These are phyloP conservation scores for Solanum etuberosum DNA, from an alignment of 257 asterid species.

Conservation along the genomic window DNA sequence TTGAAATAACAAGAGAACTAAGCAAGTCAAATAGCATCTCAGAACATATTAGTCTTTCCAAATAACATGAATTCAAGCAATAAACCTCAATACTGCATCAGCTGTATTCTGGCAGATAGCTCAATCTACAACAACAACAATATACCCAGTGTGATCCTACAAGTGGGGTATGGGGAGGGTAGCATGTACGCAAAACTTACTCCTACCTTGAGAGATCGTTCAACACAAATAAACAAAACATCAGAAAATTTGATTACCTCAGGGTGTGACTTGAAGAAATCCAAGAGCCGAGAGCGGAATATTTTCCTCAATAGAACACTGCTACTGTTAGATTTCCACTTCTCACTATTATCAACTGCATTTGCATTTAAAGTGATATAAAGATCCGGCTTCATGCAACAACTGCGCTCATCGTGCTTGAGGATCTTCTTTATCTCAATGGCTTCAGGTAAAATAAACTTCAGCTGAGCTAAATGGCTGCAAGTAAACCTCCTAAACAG, in stretches of 20 bases:
- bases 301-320: constrained; percentile 46
- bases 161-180: not conserved
- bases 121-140: not conserved
- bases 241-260: constrained; percentile 29
- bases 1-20: not conserved
- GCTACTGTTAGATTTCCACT: constrained; percentile 28
- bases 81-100: not conserved
- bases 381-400: constrained; percentile 71
- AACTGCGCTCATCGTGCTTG: constrained; percentile 49
- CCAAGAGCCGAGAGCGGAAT: constrained; percentile 42
- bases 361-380: constrained; percentile 10
- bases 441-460: constrained; percentile 73
- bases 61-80: not conserved
- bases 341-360: constrained; percentile 18
- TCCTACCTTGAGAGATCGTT: not conserved
- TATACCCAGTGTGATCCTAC: not conserved
- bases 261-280: constrained; percentile 53
- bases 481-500: constrained; percentile 60
- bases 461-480: constrained; percentile 68
- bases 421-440: constrained; percentile 53
- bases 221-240: not conserved
- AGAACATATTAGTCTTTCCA: not conserved
- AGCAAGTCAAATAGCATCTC: not conserved
- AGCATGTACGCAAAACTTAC: not conserved
- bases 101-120: not conserved